phyloP scores from a whole-genome alignment of 2,329 filamentous ascomycete genomes.

The Ascochyta fabae region DNA sequence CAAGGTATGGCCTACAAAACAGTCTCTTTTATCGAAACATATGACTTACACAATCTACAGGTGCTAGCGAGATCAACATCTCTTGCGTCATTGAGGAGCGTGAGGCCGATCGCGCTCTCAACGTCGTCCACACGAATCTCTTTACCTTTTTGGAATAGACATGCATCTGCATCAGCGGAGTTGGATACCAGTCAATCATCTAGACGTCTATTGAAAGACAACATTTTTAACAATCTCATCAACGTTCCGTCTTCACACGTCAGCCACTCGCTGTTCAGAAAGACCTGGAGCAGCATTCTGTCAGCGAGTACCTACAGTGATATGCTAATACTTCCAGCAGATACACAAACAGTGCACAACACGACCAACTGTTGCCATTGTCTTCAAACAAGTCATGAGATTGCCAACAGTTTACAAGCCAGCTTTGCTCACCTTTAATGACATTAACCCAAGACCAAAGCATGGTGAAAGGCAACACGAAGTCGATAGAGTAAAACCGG shows the following conservation, averaged over 20 bases:
- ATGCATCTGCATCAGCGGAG: conserved; percentile 34
- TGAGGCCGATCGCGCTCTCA: conserved; percentile 91
- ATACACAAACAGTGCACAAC: background rate
- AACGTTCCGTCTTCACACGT: background rate
- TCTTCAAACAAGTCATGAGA: background rate
- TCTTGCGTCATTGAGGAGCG: conserved; percentile 94
- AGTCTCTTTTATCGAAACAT: background rate
- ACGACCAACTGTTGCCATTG: background rate
- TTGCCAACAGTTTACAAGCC: background rate
- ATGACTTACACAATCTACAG: conserved; percentile 54
- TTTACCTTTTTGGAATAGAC: conserved; percentile 88
- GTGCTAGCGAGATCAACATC: conserved; percentile 98
- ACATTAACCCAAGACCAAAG: background rate
- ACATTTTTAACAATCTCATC: background rate
- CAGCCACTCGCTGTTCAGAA: background rate
- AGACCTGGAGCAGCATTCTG: background rate
- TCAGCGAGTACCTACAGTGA: background rate
- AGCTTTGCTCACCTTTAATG: background rate
- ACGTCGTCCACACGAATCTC: conserved; percentile 93
- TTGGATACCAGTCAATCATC: conserved; percentile 31
- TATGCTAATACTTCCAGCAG: background rate
- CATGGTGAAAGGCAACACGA: background rate
- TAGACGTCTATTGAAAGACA: conserved; percentile 6
- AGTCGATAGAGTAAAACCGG: background rate
- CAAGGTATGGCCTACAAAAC: conserved; percentile 70